These are phyloP conservation scores for Syzygium grande DNA, from an alignment of 345 rosid genomes.

Conservation along the genomic window DNA sequence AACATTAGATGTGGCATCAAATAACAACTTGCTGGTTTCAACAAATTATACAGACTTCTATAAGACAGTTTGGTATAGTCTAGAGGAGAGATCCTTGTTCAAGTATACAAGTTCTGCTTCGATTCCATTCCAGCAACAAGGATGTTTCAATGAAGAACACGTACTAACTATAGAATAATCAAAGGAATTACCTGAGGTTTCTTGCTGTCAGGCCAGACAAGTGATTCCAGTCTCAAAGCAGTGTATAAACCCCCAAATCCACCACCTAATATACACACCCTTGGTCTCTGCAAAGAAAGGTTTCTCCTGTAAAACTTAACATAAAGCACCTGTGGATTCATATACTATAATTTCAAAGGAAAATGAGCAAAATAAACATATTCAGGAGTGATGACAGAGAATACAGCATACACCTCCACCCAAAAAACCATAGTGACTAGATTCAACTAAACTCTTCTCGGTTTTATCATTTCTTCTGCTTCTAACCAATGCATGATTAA, in stretches of 20 bases:
- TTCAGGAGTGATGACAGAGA: not conserved
- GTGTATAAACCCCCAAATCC: constrained; percentile 93
- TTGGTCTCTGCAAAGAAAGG: constrained; percentile 36
- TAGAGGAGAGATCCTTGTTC: not conserved
- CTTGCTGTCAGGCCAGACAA: constrained; percentile 77
- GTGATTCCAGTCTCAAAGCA: constrained; percentile 87
- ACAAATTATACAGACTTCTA: not conserved
- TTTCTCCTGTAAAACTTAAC: not conserved
- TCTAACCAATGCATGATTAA: not conserved
- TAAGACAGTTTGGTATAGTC: not conserved
- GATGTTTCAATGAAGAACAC: not conserved
- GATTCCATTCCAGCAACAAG: not conserved
- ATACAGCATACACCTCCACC: not conserved
- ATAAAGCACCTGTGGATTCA: not conserved
- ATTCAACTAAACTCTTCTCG: not conserved
- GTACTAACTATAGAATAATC: not conserved
- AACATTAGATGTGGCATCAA: not conserved
- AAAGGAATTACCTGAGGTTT: constrained; percentile 50
- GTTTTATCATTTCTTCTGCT: not conserved
- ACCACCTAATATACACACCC: constrained; percentile 66
- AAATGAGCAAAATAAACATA: not conserved
- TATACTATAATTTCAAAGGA: not conserved
- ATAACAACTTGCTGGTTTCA: not conserved
- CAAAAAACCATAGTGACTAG: not conserved
- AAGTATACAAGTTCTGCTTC: not conserved